Conservation (phyloP, 345 rosid genomes). For the Raphanus sativus region DNA sequence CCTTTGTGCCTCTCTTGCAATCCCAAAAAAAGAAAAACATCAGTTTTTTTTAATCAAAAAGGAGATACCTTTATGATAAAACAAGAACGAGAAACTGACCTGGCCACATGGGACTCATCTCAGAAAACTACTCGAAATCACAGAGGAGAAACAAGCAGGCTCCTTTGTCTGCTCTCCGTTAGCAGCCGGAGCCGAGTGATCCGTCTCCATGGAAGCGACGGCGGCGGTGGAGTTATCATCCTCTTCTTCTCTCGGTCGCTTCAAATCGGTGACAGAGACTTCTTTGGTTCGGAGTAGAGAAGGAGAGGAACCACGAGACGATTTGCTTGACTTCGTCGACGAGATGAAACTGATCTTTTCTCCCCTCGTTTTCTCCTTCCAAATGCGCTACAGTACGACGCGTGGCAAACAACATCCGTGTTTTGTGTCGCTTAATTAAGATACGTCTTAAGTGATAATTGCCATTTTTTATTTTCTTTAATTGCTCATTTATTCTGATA, state of each 20-base stretch:
- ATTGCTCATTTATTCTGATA: too few species aligned
- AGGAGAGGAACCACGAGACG: too few species aligned
- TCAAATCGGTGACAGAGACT: constrained; percentile 47
- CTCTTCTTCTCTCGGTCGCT: constrained; percentile 65
- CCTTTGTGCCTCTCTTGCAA: constrained; percentile 86
- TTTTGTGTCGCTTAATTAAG: too few species aligned
- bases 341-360: too few species aligned
- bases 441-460: too few species aligned
- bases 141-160: constrained; percentile 53
- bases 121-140: constrained; percentile 91
- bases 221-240: constrained; percentile 40
- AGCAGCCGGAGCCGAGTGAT: constrained; percentile 1
- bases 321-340: too few species aligned
- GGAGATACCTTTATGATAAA: background rate
- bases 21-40: background rate
- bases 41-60: background rate
- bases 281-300: too few species aligned
- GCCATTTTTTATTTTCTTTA: too few species aligned
- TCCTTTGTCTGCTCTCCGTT: constrained; percentile 33
- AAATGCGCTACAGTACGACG: too few species aligned
- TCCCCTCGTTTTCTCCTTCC: too few species aligned
- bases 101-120: constrained; percentile 93
- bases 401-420: too few species aligned
- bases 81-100: constrained; percentile 36
- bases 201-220: constrained; percentile 42